phyloP scores from a whole-genome alignment of 495 filamentous ascomycete genomes.

The Penicillium canescens region DNA sequence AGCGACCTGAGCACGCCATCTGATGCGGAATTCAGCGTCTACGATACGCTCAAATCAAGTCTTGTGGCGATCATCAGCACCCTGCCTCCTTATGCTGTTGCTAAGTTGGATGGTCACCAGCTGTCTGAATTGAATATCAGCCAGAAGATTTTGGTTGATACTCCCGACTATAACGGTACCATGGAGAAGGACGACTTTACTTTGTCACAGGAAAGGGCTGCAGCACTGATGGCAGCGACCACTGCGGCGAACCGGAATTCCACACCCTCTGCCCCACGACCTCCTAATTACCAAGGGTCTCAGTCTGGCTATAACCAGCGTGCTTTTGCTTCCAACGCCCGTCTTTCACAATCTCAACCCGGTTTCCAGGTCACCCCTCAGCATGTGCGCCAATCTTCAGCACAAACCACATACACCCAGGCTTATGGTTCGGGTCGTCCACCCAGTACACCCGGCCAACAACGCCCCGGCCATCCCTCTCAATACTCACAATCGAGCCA shows the following conservation, averaged over 20 bases:
- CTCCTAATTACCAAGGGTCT: conserved; percentile 31
- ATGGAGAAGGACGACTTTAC: conserved; percentile 82
- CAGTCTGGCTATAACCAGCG: conserved; percentile 38
- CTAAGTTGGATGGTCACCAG: conserved; percentile 83
- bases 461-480: conserved; percentile 37
- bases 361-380: conserved; percentile 41
- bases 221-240: conserved; percentile 29
- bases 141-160: conserved; percentile 73
- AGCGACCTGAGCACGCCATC: conserved; percentile 53
- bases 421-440: conserved; percentile 37
- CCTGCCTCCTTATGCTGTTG: conserved; percentile 82
- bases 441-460: conserved; percentile 46
- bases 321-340: conserved; percentile 31
- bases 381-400: conserved; percentile 43
- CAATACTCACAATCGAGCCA: conserved; percentile 41
- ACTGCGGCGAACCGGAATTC: conserved; percentile 31
- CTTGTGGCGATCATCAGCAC: conserved; percentile 69
- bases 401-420: conserved; percentile 33
- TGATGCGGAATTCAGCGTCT: conserved; percentile 67
- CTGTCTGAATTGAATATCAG: conserved; percentile 79
- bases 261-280: conserved; percentile 29
- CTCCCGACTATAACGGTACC: conserved; percentile 70
- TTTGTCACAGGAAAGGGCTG: conserved; percentile 37
- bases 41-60: conserved; percentile 73
- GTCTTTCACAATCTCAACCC: conserved; percentile 29